These are phyloP conservation scores for Pythium phragmitis DNA, from an alignment of 352 stramenopile genomes.

Conservation along the genomic window DNA sequence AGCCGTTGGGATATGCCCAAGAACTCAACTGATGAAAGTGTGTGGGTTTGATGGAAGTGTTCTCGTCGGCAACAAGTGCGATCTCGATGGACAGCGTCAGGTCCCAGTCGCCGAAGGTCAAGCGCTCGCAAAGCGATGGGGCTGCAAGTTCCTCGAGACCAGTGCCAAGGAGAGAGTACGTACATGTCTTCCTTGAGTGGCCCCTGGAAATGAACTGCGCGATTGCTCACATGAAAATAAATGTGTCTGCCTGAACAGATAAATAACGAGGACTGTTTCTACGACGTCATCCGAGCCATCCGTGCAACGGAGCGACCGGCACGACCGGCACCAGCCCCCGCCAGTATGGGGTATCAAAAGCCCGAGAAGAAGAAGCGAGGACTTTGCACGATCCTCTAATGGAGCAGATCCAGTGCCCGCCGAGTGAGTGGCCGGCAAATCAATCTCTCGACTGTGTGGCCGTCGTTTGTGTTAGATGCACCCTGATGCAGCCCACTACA, in stretches of 20 bases:
- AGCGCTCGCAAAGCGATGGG: constrained; percentile 69
- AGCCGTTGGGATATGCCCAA: not conserved
- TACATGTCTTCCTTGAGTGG: not conserved
- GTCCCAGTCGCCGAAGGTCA: constrained; percentile 66
- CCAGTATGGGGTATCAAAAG: constrained; percentile 13
- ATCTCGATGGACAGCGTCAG: constrained; percentile 74
- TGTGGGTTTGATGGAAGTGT: constrained; percentile 38
- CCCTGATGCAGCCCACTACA: not conserved
- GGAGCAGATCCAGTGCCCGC: not conserved
- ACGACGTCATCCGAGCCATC: constrained; percentile 87
- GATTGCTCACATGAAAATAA: not conserved
- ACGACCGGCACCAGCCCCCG: constrained; percentile 9
- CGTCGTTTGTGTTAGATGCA: constrained; percentile 12
- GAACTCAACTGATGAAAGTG: not conserved
- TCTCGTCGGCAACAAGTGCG: constrained; percentile 89
- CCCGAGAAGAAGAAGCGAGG: constrained; percentile 56
- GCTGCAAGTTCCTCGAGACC: constrained; percentile 87
- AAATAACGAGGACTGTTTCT: constrained; percentile 90
- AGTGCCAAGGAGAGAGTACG: constrained; percentile 85
- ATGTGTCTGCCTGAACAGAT: constrained; percentile 36
- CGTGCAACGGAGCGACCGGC: constrained; percentile 70
- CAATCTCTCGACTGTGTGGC: constrained; percentile 2
- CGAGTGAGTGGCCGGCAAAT: not conserved
- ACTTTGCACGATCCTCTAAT: constrained; percentile 48
- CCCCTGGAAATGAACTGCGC: not conserved